Conservation (phyloP, 2,329 filamentous ascomycete genomes). For the Penicillium vulpinum region DNA sequence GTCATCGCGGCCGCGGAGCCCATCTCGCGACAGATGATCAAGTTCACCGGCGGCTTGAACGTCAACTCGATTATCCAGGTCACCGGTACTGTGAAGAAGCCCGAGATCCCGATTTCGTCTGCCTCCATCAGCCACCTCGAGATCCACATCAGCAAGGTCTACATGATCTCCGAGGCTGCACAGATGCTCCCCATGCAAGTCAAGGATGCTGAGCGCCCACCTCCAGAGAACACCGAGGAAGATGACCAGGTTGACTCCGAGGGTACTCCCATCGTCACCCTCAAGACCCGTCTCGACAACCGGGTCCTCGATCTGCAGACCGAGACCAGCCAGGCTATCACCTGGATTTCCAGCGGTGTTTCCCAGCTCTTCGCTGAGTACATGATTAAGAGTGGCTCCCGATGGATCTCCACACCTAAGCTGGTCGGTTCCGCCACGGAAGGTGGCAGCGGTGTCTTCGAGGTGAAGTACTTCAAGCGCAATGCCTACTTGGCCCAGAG, state of each 20-base stretch:
- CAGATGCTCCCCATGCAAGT: conserved; percentile 62
- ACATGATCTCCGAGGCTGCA: conserved; percentile 67
- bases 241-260: conserved; percentile 52
- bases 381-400: conserved; percentile 71
- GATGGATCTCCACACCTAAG: conserved; percentile 84
- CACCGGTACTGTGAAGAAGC: conserved; percentile 77
- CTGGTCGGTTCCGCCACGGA: conserved; percentile 88
- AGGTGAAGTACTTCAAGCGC: conserved; percentile 83
- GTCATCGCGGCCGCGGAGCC: conserved; percentile 65
- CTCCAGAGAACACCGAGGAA: conserved; percentile 48
- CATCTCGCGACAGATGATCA: conserved; percentile 87
- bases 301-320: conserved; percentile 88
- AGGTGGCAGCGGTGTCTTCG: conserved; percentile 89
- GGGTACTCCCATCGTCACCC: conserved; percentile 68
- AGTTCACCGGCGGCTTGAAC: conserved; percentile 75
- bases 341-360: conserved; percentile 66
- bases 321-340: conserved; percentile 86
- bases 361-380: conserved; percentile 75
- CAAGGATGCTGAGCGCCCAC: conserved; percentile 53
- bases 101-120: conserved; percentile 84
- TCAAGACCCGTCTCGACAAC: conserved; percentile 87
- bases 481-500: conserved; percentile 69
- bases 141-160: conserved; percentile 85
- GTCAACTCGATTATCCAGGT: conserved; percentile 81
- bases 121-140: conserved; percentile 77